Conservation (phyloP, 345 rosid genomes). For the Citrus inodora region DNA sequence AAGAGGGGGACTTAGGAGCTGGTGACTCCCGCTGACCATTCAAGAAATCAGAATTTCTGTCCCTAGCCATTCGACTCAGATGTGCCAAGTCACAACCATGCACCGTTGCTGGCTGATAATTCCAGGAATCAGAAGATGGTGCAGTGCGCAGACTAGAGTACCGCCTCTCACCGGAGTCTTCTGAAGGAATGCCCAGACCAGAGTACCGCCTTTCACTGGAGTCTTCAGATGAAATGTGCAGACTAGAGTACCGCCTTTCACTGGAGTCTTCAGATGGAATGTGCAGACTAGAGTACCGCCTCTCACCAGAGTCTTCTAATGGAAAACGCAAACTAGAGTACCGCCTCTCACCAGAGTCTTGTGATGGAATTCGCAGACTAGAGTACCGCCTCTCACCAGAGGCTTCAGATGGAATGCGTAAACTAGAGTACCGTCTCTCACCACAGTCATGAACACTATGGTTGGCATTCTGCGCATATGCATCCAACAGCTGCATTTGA, state of each 20-base stretch:
- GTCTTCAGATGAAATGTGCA: constrained; percentile 37
- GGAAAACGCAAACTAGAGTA: constrained; percentile 68
- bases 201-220: constrained; percentile 63
- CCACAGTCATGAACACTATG: constrained; percentile 41
- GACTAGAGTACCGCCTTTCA: constrained; percentile 71
- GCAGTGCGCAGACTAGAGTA: constrained; percentile 48
- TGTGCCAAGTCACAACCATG: constrained; percentile 70
- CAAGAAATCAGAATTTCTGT: constrained; percentile 40
- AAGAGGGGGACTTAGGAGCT: constrained; percentile 41
- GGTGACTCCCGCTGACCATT: constrained; percentile 57
- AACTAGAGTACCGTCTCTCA: constrained; percentile 74
- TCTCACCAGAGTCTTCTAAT: constrained; percentile 38
- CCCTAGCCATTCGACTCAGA: constrained; percentile 50
- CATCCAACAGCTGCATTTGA: constrained; percentile 49
- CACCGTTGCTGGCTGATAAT: constrained; percentile 72
- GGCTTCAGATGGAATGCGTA: constrained; percentile 44
- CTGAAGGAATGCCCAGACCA: constrained; percentile 48
- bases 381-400: constrained; percentile 69
- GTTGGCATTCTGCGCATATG: constrained; percentile 48
- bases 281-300: constrained; percentile 69
- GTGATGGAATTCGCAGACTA: constrained; percentile 50
- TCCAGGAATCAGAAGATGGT: constrained; percentile 60
- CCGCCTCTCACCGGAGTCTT: constrained; percentile 13
- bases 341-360: constrained; percentile 49
- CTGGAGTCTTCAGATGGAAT: constrained; percentile 27